A percentile compares a stretch with the other conserved stretches of the same genome.
Evolutionary conservation across 83 land plant genomes (phyloP).

Genomic region (Picea abies): DNA sequence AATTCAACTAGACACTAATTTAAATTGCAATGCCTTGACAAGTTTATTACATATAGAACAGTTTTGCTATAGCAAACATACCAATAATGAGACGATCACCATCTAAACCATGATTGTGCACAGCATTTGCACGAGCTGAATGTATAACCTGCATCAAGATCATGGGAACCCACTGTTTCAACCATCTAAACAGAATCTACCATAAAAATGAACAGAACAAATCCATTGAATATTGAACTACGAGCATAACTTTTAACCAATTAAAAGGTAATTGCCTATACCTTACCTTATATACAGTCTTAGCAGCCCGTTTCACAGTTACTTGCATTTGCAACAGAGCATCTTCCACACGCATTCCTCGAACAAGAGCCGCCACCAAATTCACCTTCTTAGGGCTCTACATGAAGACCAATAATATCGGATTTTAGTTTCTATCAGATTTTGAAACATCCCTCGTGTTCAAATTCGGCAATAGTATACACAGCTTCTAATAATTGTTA

Average conservation of each 20-base stretch:
- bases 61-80: conserved; percentile 20
- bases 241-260: not conserved
- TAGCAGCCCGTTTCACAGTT: conserved; percentile 87
- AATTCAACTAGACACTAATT: not conserved
- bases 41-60: not conserved
- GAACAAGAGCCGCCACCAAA: conserved; percentile 86
- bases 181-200: not conserved
- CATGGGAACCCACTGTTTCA: not conserved
- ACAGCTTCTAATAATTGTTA: too few relatives aligned
- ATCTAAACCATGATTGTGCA: conserved; percentile 88
- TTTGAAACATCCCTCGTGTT: too few relatives aligned
- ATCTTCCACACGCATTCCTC: conserved; percentile 98
- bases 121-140: conserved; percentile 97
- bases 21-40: not conserved
- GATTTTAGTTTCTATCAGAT: too few relatives aligned
- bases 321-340: conserved; percentile 89
- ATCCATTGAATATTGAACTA: not conserved
- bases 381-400: conserved; percentile 98
- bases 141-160: conserved; percentile 68
- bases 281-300: conserved; percentile 92
- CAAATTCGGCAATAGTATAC: too few relatives aligned
- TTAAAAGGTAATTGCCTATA: conserved; percentile 16
- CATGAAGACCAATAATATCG: too few relatives aligned
- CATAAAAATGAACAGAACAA: not conserved
- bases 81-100: conserved; percentile 90